Conservation (phyloP, 2,329 filamentous ascomycete species). For the Calonectria honghensis region DNA sequence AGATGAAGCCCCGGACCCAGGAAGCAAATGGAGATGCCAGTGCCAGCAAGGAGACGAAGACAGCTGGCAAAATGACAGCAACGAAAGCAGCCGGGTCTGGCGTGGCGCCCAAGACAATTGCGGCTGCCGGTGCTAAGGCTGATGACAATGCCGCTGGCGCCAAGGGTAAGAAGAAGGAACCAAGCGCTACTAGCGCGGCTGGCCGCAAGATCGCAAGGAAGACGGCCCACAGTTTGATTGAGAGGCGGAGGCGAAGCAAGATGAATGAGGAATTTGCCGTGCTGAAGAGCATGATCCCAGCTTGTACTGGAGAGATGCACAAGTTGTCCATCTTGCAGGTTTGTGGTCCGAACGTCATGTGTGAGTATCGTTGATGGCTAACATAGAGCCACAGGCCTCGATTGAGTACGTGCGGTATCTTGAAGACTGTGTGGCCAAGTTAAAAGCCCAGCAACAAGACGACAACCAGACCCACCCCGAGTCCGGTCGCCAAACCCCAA, state of each 20-base stretch:
- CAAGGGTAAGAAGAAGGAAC: constrained; percentile 83
- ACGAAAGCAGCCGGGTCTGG: constrained; percentile 44
- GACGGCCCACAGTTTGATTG: constrained; percentile 96
- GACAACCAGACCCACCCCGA: constrained; percentile 54
- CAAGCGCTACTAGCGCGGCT: constrained; percentile 84
- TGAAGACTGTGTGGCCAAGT: constrained; percentile 87
- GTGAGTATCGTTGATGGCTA: constrained; percentile 24
- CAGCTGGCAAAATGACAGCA: constrained; percentile 48
- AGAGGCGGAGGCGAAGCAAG: constrained; percentile 91
- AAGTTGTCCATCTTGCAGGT: constrained; percentile 97
- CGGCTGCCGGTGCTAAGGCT: constrained; percentile 45
- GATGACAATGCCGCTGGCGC: constrained; percentile 47
- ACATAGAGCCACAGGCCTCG: constrained; percentile 78
- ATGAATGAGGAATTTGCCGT: constrained; percentile 99
- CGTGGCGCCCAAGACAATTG: constrained; percentile 46
- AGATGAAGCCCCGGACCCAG: constrained; percentile 86
- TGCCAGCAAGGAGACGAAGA: constrained; percentile 52
- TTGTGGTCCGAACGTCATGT: constrained; percentile 53
- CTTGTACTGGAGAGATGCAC: constrained; percentile 98
- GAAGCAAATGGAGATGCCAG: constrained; percentile 57
- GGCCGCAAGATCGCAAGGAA: constrained; percentile 97
- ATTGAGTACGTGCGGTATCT: constrained; percentile 98
- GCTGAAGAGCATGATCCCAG: constrained; percentile 95
- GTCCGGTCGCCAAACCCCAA: constrained; percentile 54
- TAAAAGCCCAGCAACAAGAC: constrained; percentile 77